phyloP scores from a whole-genome alignment of 768 basidiomycete genomes.

The Heimioporus sp. region DNA sequence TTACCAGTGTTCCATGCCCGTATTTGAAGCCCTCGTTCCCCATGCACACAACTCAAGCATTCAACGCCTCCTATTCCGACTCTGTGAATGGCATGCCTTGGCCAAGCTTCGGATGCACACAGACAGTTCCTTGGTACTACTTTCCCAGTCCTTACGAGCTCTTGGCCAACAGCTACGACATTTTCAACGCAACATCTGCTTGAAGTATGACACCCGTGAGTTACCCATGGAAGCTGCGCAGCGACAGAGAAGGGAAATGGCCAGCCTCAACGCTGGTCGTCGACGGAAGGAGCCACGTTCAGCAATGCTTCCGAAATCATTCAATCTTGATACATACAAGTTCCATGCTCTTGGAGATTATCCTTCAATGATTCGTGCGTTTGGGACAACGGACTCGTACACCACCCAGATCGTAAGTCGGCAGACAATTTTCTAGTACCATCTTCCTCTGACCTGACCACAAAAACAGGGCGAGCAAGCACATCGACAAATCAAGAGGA shows the following conservation, averaged over 20 bases:
- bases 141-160: background rate
- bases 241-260: background rate
- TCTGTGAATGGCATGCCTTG: background rate
- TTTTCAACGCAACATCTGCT: background rate
- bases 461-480: no score
- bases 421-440: no score
- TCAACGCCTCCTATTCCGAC: background rate
- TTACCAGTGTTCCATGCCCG: slow-evolving; percentile 35
- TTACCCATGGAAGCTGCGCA: background rate
- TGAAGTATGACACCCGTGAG: background rate
- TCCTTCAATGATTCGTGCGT: background rate
- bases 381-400: background rate
- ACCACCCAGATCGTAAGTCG: no score
- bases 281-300: background rate
- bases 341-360: background rate
- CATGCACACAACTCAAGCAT: slow-evolving; percentile 15
- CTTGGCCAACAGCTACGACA: background rate
- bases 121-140: background rate
- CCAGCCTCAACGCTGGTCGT: background rate
- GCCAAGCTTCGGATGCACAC: background rate
- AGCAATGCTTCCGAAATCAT: background rate
- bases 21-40: slow-evolving; percentile 38
- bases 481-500: no score
- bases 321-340: background rate
- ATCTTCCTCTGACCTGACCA: no score